phyloP scores from a whole-genome alignment of 306 rosid species.

The Begonia masoniana region DNA sequence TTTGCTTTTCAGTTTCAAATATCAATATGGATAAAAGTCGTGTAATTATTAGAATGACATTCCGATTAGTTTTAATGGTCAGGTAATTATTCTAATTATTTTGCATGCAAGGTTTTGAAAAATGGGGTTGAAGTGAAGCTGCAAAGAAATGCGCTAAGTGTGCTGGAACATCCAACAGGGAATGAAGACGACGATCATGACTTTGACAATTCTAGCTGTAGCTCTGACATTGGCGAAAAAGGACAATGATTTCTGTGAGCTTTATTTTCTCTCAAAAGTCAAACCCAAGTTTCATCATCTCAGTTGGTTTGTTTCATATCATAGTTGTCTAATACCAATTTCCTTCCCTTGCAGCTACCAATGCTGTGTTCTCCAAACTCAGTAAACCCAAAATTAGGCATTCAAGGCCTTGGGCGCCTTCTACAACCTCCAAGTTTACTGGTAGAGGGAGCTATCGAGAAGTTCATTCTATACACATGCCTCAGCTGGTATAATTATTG shows the following conservation, averaged over 20 bases:
- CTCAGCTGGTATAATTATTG: conserved; percentile 16
- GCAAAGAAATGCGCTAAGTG: conserved; percentile 64
- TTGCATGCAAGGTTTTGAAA: conserved; percentile 39
- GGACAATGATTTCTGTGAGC: conserved; percentile 41
- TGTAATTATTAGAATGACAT: too few species aligned
- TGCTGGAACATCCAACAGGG: conserved; percentile 61
- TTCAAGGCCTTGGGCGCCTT: conserved; percentile 25
- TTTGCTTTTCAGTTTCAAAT: too few species aligned
- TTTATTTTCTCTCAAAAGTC: too few species aligned
- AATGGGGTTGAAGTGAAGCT: conserved; percentile 69
- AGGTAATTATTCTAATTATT: background rate
- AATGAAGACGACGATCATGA: conserved; percentile 35
- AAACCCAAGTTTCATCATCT: too few species aligned
- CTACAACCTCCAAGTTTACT: conserved; percentile 23
- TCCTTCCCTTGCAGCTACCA: conserved; percentile 23
- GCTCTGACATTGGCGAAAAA: conserved; percentile 47
- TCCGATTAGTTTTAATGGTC: too few species aligned
- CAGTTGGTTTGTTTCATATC: too few species aligned
- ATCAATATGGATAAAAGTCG: too few species aligned
- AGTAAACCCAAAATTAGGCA: conserved; percentile 34
- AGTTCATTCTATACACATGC: conserved; percentile 35
- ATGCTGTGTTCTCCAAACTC: conserved; percentile 32
- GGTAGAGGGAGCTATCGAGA: conserved; percentile 32
- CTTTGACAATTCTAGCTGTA: conserved; percentile 38
- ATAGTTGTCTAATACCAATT: too few species aligned